Percentiles rank a stretch among this genome's conserved stretches.
Evolutionary conservation across 768 basidiomycete species (phyloP).

Genomic region (Mycena rebaudengoi): DNA sequence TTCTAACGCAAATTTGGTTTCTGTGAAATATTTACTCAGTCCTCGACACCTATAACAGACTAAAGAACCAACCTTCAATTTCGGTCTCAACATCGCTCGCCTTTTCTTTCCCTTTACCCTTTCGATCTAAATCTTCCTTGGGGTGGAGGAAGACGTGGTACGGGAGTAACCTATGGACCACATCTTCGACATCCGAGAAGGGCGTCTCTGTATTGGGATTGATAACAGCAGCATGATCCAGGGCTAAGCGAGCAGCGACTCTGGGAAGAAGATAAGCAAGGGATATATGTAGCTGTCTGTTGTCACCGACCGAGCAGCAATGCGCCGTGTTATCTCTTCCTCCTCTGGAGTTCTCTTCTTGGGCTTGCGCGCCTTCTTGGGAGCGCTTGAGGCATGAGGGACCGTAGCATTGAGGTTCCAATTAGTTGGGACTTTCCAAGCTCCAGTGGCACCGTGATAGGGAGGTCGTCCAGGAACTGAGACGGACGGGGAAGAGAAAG

Average conservation of each 20-base stretch:
- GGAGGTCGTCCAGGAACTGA: slow-evolving; percentile 7
- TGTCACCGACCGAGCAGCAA: slow-evolving; percentile 56
- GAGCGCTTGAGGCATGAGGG: no score
- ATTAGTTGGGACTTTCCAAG: slow-evolving; percentile 15
- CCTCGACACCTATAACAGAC: not conserved
- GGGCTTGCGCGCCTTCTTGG: slow-evolving; percentile 33
- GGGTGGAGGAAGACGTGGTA: slow-evolving; percentile 86
- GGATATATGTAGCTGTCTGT: not conserved
- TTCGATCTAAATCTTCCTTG: slow-evolving; percentile 61
- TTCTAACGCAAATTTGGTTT: slow-evolving; percentile 74
- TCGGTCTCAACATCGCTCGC: slow-evolving; percentile 58
- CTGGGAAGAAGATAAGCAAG: slow-evolving; percentile 40
- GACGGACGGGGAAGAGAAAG: slow-evolving; percentile 7
- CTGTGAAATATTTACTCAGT: slow-evolving; percentile 46
- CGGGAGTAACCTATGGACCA: slow-evolving; percentile 75
- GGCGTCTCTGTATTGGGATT: slow-evolving; percentile 77
- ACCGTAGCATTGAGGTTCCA: slow-evolving; percentile 14
- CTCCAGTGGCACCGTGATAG: slow-evolving; percentile 9
- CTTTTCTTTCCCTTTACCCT: slow-evolving; percentile 68
- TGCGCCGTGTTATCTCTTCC: slow-evolving; percentile 52
- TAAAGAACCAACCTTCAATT: slow-evolving; percentile 53
- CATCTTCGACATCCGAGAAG: slow-evolving; percentile 69
- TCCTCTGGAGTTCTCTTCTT: slow-evolving; percentile 62
- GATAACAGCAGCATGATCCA: slow-evolving; percentile 68
- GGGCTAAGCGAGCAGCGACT: slow-evolving; percentile 60